Evolutionary conservation across 2,329 filamentous ascomycete genomes (phyloP).

Genomic region (Colletotrichum australisinense): DNA sequence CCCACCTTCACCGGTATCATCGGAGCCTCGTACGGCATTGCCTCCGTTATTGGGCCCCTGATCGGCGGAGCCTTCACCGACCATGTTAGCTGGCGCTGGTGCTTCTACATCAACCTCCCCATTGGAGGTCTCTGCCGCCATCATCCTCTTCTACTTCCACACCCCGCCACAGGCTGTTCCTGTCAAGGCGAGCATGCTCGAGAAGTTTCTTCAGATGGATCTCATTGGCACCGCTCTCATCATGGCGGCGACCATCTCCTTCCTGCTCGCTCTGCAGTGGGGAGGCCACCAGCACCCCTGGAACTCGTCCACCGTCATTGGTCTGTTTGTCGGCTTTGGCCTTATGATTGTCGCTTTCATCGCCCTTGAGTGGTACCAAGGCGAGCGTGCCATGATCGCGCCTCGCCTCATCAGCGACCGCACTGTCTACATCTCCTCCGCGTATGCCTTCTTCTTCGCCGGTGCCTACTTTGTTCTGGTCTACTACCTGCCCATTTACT

Average conservation of each 20-base stretch:
- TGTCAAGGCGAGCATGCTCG: conserved; percentile 47
- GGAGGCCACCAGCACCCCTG: conserved; percentile 57
- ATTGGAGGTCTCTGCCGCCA: conserved; percentile 47
- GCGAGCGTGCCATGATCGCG: conserved; percentile 58
- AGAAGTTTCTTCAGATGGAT: conserved; percentile 63
- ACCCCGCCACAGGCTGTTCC: conserved; percentile 53
- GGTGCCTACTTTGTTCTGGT: conserved; percentile 57
- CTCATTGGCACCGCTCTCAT: conserved; percentile 56
- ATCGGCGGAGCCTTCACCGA: conserved; percentile 52
- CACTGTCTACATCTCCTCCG: conserved; percentile 49
- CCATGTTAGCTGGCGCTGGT: conserved; percentile 52
- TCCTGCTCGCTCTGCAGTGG: conserved; percentile 60
- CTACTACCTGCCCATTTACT: conserved; percentile 62
- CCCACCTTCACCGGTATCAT: conserved; percentile 52
- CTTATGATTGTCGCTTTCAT: conserved; percentile 48
- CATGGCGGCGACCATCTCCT: conserved; percentile 55
- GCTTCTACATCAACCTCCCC: conserved; percentile 53
- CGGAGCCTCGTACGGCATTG: conserved; percentile 49
- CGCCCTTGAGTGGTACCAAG: conserved; percentile 52
- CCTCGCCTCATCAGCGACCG: conserved; percentile 52
- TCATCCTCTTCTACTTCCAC: conserved; percentile 55
- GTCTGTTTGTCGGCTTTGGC: conserved; percentile 54
- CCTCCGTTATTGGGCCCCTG: conserved; percentile 49
- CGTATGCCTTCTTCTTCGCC: conserved; percentile 55
- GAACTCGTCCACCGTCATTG: conserved; percentile 53